These are phyloP conservation scores for Kregervanrija pseudodelftensis DNA, from an alignment of 805 yeast species.

Conservation along the genomic window DNA sequence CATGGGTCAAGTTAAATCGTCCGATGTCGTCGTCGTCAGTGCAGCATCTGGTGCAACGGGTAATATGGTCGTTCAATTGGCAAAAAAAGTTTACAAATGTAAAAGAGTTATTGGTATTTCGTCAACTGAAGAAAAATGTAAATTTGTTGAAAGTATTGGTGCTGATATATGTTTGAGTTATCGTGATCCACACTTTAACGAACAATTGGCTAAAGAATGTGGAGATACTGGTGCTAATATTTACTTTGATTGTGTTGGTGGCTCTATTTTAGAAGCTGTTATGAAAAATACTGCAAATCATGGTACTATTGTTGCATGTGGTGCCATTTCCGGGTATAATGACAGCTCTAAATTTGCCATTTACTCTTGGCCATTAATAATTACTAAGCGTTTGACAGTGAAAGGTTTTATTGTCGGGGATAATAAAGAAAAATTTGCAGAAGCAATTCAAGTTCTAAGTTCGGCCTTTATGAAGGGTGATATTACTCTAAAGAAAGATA, in stretches of 20 bases:
- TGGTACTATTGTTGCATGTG: constrained; percentile 52
- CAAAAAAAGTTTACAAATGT: constrained; percentile 45
- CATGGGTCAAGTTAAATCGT: constrained; percentile 39
- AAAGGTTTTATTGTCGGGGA: constrained; percentile 50
- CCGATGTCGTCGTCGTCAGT: constrained; percentile 44
- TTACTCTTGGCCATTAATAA: constrained; percentile 35
- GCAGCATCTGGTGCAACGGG: constrained; percentile 81
- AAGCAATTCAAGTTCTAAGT: constrained; percentile 31
- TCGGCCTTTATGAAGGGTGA: constrained; percentile 35
- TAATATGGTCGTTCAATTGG: constrained; percentile 48
- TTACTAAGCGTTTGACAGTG: constrained; percentile 43
- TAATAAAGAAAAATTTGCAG: constrained; percentile 29
- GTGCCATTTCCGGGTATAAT: constrained; percentile 55
- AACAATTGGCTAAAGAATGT: constrained; percentile 32
- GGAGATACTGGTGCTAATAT: constrained; percentile 44
- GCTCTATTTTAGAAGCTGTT: constrained; percentile 43
- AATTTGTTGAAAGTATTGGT: constrained; percentile 47
- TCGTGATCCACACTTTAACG: constrained; percentile 33
- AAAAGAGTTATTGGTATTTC: constrained; percentile 54
- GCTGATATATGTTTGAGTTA: constrained; percentile 50
- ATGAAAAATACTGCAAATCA: constrained; percentile 30
- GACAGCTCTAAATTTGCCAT: constrained; percentile 31
- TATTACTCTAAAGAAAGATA: constrained; percentile 28
- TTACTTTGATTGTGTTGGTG: constrained; percentile 62
- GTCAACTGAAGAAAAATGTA: constrained; percentile 50